Base-by-base conservation (phyloP, 345 rosid species). In the Aquilaria malaccensis region DNA sequence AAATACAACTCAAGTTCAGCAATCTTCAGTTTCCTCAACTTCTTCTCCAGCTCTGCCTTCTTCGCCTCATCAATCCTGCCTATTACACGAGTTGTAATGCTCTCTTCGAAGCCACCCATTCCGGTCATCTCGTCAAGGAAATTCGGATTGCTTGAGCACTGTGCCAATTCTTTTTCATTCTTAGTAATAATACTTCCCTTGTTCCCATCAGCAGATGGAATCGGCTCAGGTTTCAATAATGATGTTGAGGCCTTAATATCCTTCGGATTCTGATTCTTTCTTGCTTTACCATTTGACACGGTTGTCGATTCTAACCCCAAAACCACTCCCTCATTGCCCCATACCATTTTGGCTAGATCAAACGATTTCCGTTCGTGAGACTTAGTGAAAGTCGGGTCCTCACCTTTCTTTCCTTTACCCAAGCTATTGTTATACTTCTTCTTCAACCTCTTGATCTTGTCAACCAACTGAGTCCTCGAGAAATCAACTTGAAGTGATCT, bases 1-100 rank as follows among this genome's bases (percentile, higher is more conserved):
- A 73, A 10, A 50, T 62, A 70, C 59, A 77, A 10, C 64, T 77
- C 72, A 33, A 73, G 3, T n/a, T 69, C 75, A 1, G 54, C 70
- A 13, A 67, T 70, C 10, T 66, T 64, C 66, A 77, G n/a, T 41
- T 73, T 45, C 45, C 49, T 67, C 75, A 67, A 67, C 14, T 58
- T 73, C 29, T 50, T 66, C 33, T 77, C 77, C 70, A 73, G 14
- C 54, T 62, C 60, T 0, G 45, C 59, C 45, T 31, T 70, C 60
- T 58, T 67, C 7, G 43, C 62, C 15, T 62, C 72, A 9, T 10
- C 64, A 13, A 66, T 13, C 52, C 62, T 13, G 13, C 63, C 60
- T 48, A 56, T n/a, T 3, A 65, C 75, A 11, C 6, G 48, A 14
- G 60, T 62, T 9, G 60, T 2, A 33, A 73, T 56, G 52, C 30